Evolutionary conservation across 2,329 filamentous ascomycete genomes (phyloP).

Genomic region (Sarocladium oryzae): DNA sequence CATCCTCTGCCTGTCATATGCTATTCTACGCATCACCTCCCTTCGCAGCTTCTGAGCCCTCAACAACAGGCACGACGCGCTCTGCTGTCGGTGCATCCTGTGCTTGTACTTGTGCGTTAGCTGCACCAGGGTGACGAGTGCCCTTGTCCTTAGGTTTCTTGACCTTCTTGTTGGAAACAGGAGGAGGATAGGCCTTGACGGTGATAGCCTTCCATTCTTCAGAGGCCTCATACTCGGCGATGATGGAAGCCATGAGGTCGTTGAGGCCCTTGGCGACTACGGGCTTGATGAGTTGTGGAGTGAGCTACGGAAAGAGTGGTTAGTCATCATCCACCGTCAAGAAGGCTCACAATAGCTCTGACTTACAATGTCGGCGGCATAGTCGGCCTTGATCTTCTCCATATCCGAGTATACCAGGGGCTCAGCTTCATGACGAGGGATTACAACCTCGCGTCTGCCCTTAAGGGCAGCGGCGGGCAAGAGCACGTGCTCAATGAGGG

Average conservation of each 20-base stretch:
- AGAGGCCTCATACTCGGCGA: conserved; percentile 61
- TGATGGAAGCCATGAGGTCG: conserved; percentile 70
- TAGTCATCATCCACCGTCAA: too few relatives aligned
- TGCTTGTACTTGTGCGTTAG: background rate
- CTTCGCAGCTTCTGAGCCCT: conserved; percentile 2
- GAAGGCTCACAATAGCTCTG: too few relatives aligned
- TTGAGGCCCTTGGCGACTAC: conserved; percentile 70
- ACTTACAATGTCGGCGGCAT: conserved; percentile 67
- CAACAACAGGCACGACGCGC: conserved; percentile 2
- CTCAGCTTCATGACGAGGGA: conserved; percentile 51
- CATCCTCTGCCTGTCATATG: background rate
- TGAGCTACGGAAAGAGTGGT: conserved; percentile 46
- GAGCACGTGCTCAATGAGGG: conserved; percentile 81
- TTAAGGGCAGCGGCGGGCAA: conserved; percentile 65
- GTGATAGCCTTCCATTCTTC: conserved; percentile 68
- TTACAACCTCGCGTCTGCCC: conserved; percentile 51
- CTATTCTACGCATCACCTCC: background rate
- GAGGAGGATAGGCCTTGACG: conserved; percentile 72
- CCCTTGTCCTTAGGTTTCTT: conserved; percentile 76
- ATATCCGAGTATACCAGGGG: conserved; percentile 73
- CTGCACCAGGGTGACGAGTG: conserved; percentile 49
- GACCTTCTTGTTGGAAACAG: conserved; percentile 51
- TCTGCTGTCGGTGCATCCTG: background rate
- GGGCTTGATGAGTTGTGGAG: conserved; percentile 83
- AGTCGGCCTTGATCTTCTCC: conserved; percentile 71